Evolutionary conservation across 2,329 filamentous ascomycete genomes (phyloP).

Genomic region (Paracoccidioides lutzii): DNA sequence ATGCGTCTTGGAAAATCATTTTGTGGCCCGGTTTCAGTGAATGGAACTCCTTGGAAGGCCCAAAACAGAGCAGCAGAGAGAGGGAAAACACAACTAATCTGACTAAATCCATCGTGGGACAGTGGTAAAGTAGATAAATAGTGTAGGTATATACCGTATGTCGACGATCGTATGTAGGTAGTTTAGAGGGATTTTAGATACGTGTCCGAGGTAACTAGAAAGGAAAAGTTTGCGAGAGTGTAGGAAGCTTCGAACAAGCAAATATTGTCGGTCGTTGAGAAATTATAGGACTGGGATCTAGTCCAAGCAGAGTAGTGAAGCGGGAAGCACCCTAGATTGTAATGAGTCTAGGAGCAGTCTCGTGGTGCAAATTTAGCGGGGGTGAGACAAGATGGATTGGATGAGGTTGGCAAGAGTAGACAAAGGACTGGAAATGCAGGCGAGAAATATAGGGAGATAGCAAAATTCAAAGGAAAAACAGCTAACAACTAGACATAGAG

Average conservation of each 20-base stretch:
- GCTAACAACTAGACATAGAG: too few relatives aligned
- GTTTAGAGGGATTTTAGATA: background rate
- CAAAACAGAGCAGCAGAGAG: conserved; percentile 12
- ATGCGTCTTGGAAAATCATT: conserved; percentile 6
- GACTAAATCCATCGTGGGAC: conserved; percentile 10
- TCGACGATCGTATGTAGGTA: background rate
- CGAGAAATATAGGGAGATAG: too few relatives aligned
- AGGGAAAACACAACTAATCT: conserved; percentile 12
- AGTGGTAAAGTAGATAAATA: background rate
- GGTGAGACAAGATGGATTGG: too few relatives aligned
- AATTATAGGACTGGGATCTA: too few relatives aligned
- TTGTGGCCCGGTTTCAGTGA: conserved; percentile 3
- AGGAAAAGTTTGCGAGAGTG: background rate
- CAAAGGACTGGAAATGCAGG: too few relatives aligned
- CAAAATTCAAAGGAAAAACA: too few relatives aligned
- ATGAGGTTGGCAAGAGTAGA: too few relatives aligned
- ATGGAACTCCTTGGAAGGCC: conserved; percentile 4
- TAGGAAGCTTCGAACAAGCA: background rate
- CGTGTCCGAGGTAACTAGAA: background rate
- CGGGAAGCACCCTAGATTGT: background rate
- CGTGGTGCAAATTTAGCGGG: too few relatives aligned
- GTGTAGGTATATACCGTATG: background rate
- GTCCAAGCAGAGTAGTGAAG: background rate
- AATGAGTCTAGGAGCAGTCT: background rate
- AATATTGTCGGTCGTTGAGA: too few relatives aligned